Conservation (phyloP, 495 filamentous ascomycete genomes). For the Daldinia caldariorum region DNA sequence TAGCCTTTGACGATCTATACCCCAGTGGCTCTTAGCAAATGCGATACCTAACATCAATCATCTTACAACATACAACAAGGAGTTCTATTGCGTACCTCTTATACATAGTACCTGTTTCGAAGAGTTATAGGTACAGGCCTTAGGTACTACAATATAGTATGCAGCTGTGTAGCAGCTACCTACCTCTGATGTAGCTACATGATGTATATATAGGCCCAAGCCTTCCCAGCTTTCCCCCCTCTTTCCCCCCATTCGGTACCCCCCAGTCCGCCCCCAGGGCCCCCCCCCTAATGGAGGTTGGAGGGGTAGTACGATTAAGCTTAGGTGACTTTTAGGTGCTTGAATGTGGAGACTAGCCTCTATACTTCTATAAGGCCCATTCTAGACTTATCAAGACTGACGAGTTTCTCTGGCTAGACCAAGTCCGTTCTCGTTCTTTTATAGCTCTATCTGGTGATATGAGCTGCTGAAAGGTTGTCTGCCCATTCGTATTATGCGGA, state of each 20-base stretch:
- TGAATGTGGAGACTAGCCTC: constrained; percentile 15
- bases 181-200: too few relatives aligned
- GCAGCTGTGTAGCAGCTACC: neutral
- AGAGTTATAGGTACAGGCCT: neutral
- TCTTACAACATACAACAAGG: neutral
- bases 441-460: constrained; percentile 8
- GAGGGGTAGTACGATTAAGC: constrained; percentile 42
- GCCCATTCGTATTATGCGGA: constrained; percentile 12
- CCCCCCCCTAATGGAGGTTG: constrained; percentile 15
- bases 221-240: neutral
- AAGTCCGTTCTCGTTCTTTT: constrained; percentile 6
- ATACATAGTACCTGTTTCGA: neutral
- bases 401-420: constrained; percentile 14
- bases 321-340: constrained; percentile 32
- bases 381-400: constrained; percentile 22
- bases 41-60: neutral
- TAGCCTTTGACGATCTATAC: constrained; percentile 35
- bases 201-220: neutral
- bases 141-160: neutral
- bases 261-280: neutral
- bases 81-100: neutral
- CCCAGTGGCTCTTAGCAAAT: constrained; percentile 1
- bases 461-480: constrained; percentile 11
- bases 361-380: constrained; percentile 24
- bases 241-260: constrained; percentile 9